Conservation (phyloP, 2,329 filamentous ascomycete species). For the Fusarium stilboides region DNA sequence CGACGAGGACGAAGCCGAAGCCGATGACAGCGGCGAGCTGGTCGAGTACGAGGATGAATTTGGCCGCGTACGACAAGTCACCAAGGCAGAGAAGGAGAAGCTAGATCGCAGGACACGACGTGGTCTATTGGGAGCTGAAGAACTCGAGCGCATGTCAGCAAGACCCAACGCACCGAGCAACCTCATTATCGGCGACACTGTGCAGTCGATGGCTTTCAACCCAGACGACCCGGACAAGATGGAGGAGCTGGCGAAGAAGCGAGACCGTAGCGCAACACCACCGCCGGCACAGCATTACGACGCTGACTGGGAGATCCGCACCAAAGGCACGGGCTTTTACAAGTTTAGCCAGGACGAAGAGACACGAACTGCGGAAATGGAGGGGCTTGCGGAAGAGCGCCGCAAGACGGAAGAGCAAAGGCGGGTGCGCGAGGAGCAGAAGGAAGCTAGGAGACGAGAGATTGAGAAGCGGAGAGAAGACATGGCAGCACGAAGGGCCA, state of each 20-base stretch:
- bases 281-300: constrained; percentile 89
- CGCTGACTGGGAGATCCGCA: constrained; percentile 84
- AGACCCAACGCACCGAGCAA: constrained; percentile 76
- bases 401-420: constrained; percentile 77
- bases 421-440: constrained; percentile 68
- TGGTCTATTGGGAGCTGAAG: constrained; percentile 68
- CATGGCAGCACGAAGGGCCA: constrained; percentile 73
- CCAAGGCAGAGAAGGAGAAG: constrained; percentile 76
- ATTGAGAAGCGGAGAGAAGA: constrained; percentile 75
- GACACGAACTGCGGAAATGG: constrained; percentile 79
- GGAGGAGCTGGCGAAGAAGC: constrained; percentile 81
- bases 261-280: constrained; percentile 85
- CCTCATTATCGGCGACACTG: constrained; percentile 87
- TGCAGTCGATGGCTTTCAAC: constrained; percentile 88
- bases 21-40: constrained; percentile 69
- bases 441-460: constrained; percentile 71
- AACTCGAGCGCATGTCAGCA: constrained; percentile 78
- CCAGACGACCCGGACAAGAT: constrained; percentile 81
- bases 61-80: constrained; percentile 83
- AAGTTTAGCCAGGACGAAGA: constrained; percentile 85
- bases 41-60: constrained; percentile 94
- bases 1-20: constrained; percentile 60
- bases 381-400: constrained; percentile 76
- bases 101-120: constrained; percentile 70
- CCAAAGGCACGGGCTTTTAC: constrained; percentile 92